These are phyloP conservation scores for Hanseniaspora sp. DNA, from an alignment of 1,139 yeast genomes.

Conservation along the genomic window DNA sequence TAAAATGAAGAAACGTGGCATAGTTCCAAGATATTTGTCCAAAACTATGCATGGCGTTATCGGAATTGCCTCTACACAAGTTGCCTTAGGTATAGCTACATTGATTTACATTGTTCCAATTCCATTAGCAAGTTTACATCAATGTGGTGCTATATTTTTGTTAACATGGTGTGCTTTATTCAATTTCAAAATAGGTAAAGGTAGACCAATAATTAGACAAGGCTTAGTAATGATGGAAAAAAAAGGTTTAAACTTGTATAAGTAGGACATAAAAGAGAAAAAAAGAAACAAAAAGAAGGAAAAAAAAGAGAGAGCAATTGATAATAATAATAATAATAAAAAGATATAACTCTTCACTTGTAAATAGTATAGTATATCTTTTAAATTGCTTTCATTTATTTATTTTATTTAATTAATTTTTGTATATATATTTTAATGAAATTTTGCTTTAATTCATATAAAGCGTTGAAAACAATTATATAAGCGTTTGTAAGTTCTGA, in stretches of 20 bases:
- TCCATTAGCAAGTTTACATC: slow-evolving; percentile 88
- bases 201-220: slow-evolving; percentile 39
- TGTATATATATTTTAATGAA: background rate
- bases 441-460: no score
- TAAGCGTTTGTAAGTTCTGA: no score
- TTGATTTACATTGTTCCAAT: slow-evolving; percentile 82
- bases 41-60: slow-evolving; percentile 54
- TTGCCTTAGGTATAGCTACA: slow-evolving; percentile 73
- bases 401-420: background rate
- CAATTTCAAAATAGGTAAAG: slow-evolving; percentile 58
- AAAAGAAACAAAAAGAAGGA: no score
- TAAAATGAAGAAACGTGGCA: slow-evolving; percentile 36
- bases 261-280: slow-evolving; percentile 20
- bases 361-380: slow-evolving; percentile 36
- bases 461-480: no score
- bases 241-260: slow-evolving; percentile 29
- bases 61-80: slow-evolving; percentile 78
- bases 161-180: slow-evolving; percentile 67
- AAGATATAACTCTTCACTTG: no score
- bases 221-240: slow-evolving; percentile 24
- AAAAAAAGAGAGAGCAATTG: no score
- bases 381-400: slow-evolving; percentile 23
- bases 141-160: slow-evolving; percentile 90
- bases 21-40: slow-evolving; percentile 54
- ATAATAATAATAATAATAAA: no score